Evolutionary conservation across 768 basidiomycete genomes (phyloP).

Genomic region (Tylopilus cervinicoccineus): DNA sequence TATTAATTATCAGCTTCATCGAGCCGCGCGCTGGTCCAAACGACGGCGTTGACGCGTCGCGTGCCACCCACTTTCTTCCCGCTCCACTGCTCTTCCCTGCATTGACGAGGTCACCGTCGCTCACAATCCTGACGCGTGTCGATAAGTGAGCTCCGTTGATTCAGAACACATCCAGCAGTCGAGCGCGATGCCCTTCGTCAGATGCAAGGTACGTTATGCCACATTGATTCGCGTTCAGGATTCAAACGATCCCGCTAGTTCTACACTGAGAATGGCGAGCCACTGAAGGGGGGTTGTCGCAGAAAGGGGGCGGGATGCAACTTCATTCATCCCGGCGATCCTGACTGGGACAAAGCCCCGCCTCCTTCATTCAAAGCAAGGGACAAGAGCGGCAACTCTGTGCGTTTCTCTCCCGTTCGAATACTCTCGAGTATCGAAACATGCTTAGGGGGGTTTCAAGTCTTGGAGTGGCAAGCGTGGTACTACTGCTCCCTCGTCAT

Average conservation of each 20-base stretch:
- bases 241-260: constrained; percentile 14
- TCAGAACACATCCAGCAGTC: neutral
- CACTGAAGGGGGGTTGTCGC: constrained; percentile 25
- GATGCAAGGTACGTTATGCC: constrained; percentile 22
- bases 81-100: neutral
- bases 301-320: constrained; percentile 18
- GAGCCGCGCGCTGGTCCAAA: neutral
- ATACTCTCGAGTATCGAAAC: neutral
- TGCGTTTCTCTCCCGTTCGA: constrained; percentile 6
- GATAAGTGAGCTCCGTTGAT: neutral
- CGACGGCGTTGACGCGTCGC: constrained; percentile 1
- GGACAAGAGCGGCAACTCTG: constrained; percentile 17
- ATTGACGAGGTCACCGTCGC: neutral
- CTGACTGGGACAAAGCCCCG: constrained; percentile 21
- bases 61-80: neutral
- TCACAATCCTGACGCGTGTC: neutral
- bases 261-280: constrained; percentile 30
- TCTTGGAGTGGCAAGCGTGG: constrained; percentile 2
- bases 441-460: constrained; percentile 7
- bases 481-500: neutral
- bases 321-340: constrained; percentile 30
- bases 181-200: constrained; percentile 20
- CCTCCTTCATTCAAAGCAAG: constrained; percentile 4
- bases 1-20: no score
- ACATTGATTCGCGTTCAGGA: constrained; percentile 1